These are phyloP conservation scores for Gynostemma pentaphyllum DNA, from an alignment of 306 rosid species.

Conservation along the genomic window DNA sequence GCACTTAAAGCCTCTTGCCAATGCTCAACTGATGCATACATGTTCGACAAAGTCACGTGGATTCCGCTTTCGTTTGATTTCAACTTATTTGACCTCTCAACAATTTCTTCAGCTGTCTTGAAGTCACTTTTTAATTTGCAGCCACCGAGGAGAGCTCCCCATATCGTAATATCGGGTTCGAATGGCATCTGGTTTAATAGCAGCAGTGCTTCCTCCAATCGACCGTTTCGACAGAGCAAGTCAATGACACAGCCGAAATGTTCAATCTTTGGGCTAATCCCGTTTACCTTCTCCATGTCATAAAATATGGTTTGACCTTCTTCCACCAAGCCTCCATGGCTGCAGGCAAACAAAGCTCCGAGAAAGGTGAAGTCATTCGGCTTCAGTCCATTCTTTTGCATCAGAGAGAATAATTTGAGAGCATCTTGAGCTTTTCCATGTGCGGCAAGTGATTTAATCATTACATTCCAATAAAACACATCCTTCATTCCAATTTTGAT, in stretches of 20 bases:
- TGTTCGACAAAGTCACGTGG: constrained; percentile 16
- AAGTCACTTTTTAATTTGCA: constrained; percentile 13
- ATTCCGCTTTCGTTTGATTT: constrained; percentile 12
- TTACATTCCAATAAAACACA: constrained; percentile 21
- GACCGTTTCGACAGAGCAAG: constrained; percentile 19
- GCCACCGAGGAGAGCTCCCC: constrained; percentile 23
- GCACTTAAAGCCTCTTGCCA: constrained; percentile 18
- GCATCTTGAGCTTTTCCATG: constrained; percentile 20
- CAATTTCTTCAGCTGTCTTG: constrained; percentile 15
- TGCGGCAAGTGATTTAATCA: constrained; percentile 15
- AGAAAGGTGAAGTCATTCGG: constrained; percentile 18
- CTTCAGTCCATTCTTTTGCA: constrained; percentile 15
- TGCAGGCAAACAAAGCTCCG: constrained; percentile 18
- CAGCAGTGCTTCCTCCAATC: constrained; percentile 13
- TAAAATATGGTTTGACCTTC: constrained; percentile 20
- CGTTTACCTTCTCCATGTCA: constrained; percentile 8
- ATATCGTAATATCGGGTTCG: constrained; percentile 17
- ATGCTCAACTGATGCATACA: constrained; percentile 17
- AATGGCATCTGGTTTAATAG: constrained; percentile 9
- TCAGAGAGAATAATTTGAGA: constrained; percentile 10
- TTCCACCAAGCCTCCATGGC: constrained; percentile 18
- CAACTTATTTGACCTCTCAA: constrained; percentile 4
- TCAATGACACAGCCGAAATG: constrained; percentile 21
- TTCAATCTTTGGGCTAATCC: constrained; percentile 8
- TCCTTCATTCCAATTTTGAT: constrained; percentile 18